These are phyloP conservation scores for Akanthomyces lecanii DNA, from an alignment of 2,329 filamentous ascomycete species.

Conservation along the genomic window DNA sequence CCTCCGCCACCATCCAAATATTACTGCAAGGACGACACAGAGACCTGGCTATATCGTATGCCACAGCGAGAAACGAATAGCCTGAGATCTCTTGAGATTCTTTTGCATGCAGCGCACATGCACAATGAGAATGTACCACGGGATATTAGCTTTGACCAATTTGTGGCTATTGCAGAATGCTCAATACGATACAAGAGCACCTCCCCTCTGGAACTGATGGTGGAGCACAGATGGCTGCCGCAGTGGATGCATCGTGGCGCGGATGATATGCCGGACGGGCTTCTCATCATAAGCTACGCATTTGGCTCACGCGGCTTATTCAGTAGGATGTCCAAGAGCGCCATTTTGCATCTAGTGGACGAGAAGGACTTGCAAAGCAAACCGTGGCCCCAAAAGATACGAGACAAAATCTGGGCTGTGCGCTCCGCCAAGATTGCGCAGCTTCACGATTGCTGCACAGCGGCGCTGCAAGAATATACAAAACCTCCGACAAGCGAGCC, in stretches of 20 bases:
- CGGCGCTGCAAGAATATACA: conserved; percentile 44
- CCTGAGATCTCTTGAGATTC: conserved; percentile 38
- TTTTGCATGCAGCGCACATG: conserved; percentile 50
- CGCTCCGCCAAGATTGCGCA: conserved; percentile 48
- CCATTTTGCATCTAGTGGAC: conserved; percentile 42
- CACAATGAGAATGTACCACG: conserved; percentile 44
- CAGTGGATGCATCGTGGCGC: conserved; percentile 46
- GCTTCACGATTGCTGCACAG: conserved; percentile 42
- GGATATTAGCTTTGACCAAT: conserved; percentile 43
- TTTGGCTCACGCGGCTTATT: conserved; percentile 49
- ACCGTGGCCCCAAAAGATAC: conserved; percentile 44
- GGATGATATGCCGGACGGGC: conserved; percentile 46
- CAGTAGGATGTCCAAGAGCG: conserved; percentile 45
- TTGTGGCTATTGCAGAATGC: conserved; percentile 49
- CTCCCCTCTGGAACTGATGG: conserved; percentile 44
- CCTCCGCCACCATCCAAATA: conserved; percentile 34
- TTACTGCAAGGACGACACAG: conserved; percentile 39
- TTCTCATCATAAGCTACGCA: conserved; percentile 49
- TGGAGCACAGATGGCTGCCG: conserved; percentile 50
- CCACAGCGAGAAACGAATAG: conserved; percentile 46
- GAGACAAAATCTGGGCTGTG: conserved; percentile 46
- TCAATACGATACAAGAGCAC: conserved; percentile 49
- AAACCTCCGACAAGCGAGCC: conserved; percentile 25
- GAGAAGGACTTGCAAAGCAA: conserved; percentile 41
- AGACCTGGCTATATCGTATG: conserved; percentile 48